These are phyloP conservation scores for Daldinia childiae DNA, from an alignment of 495 filamentous ascomycete genomes.

Conservation along the genomic window DNA sequence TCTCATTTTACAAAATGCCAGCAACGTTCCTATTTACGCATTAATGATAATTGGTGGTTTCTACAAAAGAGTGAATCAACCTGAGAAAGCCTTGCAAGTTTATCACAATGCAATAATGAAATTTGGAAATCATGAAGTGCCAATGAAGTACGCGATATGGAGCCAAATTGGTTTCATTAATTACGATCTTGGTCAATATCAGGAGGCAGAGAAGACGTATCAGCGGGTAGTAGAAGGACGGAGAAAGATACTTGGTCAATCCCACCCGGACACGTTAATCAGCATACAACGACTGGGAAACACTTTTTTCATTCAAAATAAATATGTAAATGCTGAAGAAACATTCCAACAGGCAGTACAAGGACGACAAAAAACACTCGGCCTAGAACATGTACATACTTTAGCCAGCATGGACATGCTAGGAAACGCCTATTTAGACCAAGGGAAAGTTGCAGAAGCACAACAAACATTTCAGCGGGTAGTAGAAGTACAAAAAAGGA, in stretches of 20 bases:
- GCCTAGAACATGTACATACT: no score
- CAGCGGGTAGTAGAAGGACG: not conserved
- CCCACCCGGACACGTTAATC: not conserved
- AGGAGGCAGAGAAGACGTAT: not conserved
- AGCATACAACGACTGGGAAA: not conserved
- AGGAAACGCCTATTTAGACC: no score
- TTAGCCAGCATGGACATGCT: no score
- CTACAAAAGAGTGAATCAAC: not conserved
- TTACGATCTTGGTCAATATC: not conserved
- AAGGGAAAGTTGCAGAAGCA: not conserved
- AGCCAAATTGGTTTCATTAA: not conserved
- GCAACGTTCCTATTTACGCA: not conserved
- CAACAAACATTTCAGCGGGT: not conserved
- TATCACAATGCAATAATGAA: not conserved
- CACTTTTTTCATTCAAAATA: not conserved
- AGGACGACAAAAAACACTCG: no score
- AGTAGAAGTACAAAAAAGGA: not conserved
- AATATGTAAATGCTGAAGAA: not conserved
- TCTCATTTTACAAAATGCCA: not conserved
- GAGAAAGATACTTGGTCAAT: not conserved
- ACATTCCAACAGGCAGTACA: not conserved
- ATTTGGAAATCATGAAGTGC: not conserved
- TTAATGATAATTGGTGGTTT: not conserved
- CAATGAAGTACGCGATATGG: not conserved
- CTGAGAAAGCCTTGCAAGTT: not conserved